These are phyloP conservation scores for Tetracentron sinense DNA, from an alignment of 164 flowering plant species.

Conservation along the genomic window DNA sequence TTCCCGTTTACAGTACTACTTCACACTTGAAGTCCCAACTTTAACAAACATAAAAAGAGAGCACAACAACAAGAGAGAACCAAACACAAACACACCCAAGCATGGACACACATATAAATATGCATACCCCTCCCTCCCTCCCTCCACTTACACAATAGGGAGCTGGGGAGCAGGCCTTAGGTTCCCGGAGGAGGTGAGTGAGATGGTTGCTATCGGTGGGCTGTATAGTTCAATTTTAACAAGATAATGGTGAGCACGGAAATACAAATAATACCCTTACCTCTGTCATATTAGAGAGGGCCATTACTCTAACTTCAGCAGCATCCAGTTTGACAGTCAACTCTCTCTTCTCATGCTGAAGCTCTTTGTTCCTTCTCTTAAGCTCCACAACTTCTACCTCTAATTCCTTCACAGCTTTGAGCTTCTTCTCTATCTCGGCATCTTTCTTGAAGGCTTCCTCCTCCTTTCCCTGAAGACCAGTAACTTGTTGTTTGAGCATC, in stretches of 20 bases:
- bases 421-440: slow-evolving; percentile 1
- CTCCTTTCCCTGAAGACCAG: slow-evolving; percentile 55
- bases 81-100: no score
- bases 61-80: no score
- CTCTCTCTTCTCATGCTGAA: slow-evolving; percentile 23
- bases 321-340: slow-evolving; percentile 9
- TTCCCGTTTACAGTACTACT: no score
- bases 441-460: slow-evolving; percentile 30
- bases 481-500: slow-evolving; percentile 66
- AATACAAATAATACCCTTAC: slow-evolving; percentile 1
- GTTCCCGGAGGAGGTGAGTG: no score
- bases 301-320: slow-evolving; percentile 10
- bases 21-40: no score
- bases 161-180: no score
- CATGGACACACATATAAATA: no score
- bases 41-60: no score
- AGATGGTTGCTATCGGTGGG: no score
- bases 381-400: slow-evolving; percentile 13
- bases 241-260: background rate
- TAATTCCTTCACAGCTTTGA: background rate
- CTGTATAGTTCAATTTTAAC: no score
- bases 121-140: no score
- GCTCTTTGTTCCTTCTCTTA: slow-evolving; percentile 24
- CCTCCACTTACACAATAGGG: no score
- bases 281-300: slow-evolving; percentile 17